These are phyloP conservation scores for Solanum aculeatissimum DNA, from an alignment of 305 asterid genomes.

Conservation along the genomic window DNA sequence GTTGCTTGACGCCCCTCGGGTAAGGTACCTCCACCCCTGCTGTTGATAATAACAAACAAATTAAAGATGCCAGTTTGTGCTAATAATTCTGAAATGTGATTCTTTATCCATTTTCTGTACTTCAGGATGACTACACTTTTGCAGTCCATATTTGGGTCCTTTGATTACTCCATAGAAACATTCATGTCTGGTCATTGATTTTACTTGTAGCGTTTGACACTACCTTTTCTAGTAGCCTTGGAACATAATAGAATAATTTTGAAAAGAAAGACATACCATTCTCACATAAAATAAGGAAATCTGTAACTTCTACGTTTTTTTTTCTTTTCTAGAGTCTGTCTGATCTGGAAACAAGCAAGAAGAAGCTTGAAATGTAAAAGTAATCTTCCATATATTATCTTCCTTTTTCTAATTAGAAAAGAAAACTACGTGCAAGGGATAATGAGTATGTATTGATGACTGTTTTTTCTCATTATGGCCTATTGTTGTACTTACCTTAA, in stretches of 20 bases:
- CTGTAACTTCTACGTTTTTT: background rate
- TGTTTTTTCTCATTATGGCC: background rate
- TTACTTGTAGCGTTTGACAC: background rate
- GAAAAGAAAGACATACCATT: background rate
- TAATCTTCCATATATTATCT: too few species aligned
- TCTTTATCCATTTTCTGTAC: background rate
- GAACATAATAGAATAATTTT: background rate
- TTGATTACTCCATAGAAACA: too few species aligned
- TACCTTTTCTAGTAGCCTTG: background rate
- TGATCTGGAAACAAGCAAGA: background rate
- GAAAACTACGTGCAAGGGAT: too few species aligned
- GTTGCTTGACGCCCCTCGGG: too few species aligned
- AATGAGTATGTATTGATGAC: too few species aligned
- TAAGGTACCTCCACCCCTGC: too few species aligned
- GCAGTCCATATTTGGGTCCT: too few species aligned
- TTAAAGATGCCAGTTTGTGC: background rate
- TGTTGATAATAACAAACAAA: background rate
- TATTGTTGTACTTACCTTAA: background rate
- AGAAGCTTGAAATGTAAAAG: background rate
- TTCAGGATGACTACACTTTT: background rate
- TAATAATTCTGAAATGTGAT: background rate
- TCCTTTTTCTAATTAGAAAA: too few species aligned
- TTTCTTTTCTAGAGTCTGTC: background rate
- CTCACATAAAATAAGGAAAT: background rate
- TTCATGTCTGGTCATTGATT: background rate